phyloP scores from a whole-genome alignment of 106 monocot species.

The Platanthera zijinensis region DNA sequence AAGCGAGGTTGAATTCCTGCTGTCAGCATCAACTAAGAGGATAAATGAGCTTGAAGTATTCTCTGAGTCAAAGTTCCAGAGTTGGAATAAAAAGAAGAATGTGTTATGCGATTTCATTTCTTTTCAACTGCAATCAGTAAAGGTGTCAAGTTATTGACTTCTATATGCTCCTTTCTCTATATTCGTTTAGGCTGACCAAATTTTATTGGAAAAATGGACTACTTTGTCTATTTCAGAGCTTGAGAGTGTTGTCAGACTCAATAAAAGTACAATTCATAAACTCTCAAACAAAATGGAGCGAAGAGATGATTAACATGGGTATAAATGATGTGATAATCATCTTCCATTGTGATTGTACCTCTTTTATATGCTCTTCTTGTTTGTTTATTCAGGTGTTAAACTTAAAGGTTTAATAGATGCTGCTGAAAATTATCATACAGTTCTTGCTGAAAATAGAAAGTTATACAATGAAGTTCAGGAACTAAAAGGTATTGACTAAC shows the following conservation, averaged over 20 bases:
- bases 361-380: background rate
- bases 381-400: constrained; percentile 39
- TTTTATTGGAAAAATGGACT: background rate
- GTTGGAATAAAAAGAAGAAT: constrained; percentile 66
- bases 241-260: constrained; percentile 53
- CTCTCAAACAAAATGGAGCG: constrained; percentile 49
- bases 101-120: constrained; percentile 44
- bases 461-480: constrained; percentile 92
- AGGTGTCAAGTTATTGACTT: constrained; percentile 34
- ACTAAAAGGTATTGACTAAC: constrained; percentile 67
- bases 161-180: constrained; percentile 5
- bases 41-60: constrained; percentile 44
- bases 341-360: background rate
- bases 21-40: constrained; percentile 50
- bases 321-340: background rate
- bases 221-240: constrained; percentile 28
- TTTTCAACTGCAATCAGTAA: constrained; percentile 45
- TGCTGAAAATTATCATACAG: constrained; percentile 82
- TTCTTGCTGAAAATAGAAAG: constrained; percentile 82
- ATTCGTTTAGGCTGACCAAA: background rate
- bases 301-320: constrained; percentile 71
- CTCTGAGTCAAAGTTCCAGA: constrained; percentile 47
- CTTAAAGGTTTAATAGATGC: constrained; percentile 83
- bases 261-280: constrained; percentile 52
- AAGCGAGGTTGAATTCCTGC: constrained; percentile 43